Base-by-base conservation (phyloP, 2,329 filamentous ascomycete genomes). In the Didymella pinodella region DNA sequence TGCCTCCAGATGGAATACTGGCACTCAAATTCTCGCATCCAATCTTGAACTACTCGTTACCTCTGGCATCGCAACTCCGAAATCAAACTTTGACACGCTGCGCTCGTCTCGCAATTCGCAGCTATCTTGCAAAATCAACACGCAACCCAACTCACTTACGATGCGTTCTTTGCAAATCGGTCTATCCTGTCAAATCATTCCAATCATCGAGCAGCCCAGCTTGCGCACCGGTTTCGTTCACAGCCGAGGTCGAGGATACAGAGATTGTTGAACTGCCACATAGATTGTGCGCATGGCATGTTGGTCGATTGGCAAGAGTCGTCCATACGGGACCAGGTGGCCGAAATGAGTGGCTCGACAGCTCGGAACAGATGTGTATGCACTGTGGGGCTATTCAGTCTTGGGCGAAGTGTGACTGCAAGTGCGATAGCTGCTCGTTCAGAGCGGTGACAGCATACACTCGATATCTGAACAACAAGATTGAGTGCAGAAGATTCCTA, bases 1-100 rank as follows among this genome's bases (percentile, higher is more conserved):
- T 82, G 8, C 67, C 75, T 6, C 65, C 67, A 0, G 77, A 79
- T 40, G 73, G 67, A 26, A 65, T 75, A 20, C 65, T 80, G 8
- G 70, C 79, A 3, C 69, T 80, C 10, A 77, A 77, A 44, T 73
- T 81, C 41, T 70, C 73, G 6, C 69, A 74, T 46, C 66, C 64
- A 11, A 55, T 63, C 11, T 60, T 80, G 29, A 73, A 76, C 64
- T 59, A 64, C 43, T 66, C 61, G 0, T 51, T 78, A 12, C 63
- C 69, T 20, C 57, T 66, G 10, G 43, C 62, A 7, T 59, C 63
- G 5, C 52, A 26, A 18, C 40, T 66, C n/a, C 66, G 58, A 36
- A 62, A 67, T 20, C 34, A 28, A 12, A 47, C 53, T 3, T 57
- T 67, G 14, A 62, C 72, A 43, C 41, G 31, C n/a, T 79, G 77